Evolutionary conservation across 352 stramenopile genomes (phyloP).

Genomic region (Thraustochytrium striatum): DNA sequence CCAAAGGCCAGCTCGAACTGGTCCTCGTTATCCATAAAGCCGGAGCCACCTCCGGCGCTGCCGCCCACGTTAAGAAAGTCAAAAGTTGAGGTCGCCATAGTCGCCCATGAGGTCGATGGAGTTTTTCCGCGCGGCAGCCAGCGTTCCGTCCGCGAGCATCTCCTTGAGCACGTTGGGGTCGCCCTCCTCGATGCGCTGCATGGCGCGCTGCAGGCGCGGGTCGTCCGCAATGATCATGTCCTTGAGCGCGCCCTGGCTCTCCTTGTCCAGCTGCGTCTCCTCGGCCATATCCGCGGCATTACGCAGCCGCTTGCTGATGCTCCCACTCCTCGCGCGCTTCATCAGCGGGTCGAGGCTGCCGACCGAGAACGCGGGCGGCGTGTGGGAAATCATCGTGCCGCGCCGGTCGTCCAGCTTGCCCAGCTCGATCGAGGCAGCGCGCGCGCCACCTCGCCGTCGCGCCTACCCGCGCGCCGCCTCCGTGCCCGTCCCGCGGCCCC

Average conservation of each 20-base stretch:
- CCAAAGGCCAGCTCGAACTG: conserved; percentile 46
- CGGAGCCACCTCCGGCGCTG: not conserved
- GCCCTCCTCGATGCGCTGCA: conserved; percentile 38
- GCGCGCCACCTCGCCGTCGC: no score
- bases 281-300: conserved; percentile 28
- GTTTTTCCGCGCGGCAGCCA: not conserved
- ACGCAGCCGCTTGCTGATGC: conserved; percentile 42
- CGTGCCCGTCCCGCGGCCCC: no score
- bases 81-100: conserved; percentile 35
- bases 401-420: no score
- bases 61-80: conserved; percentile 45
- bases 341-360: conserved; percentile 38
- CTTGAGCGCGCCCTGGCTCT: conserved; percentile 39
- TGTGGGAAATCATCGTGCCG: conserved; percentile 27
- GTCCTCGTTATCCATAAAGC: not conserved
- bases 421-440: no score
- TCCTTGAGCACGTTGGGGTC: conserved; percentile 14
- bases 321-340: conserved; percentile 36
- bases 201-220: conserved; percentile 4
- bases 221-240: conserved; percentile 45
- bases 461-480: no score
- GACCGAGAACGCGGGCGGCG: conserved; percentile 26
- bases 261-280: conserved; percentile 36
- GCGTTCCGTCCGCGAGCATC: conserved; percentile 26
- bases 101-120: conserved; percentile 26